Evolutionary conservation across 2,329 filamentous ascomycete species (phyloP).

Genomic region (Colletotrichum spinosum): DNA sequence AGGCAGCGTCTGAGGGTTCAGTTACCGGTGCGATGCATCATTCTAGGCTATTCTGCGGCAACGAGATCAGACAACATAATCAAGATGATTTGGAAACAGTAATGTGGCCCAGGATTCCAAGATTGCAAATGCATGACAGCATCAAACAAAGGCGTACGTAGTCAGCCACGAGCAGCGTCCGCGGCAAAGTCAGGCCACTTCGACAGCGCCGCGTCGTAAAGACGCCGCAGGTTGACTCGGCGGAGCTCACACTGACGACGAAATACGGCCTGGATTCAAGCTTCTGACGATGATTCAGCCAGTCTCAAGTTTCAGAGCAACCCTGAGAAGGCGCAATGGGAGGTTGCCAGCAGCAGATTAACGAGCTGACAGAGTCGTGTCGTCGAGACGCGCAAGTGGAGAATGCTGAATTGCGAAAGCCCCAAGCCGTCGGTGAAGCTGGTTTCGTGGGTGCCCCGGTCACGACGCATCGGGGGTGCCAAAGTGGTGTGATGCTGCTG

Average conservation of each 20-base stretch:
- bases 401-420: not conserved
- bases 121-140: not conserved
- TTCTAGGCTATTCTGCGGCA: too few species aligned
- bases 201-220: not conserved
- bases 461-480: not conserved
- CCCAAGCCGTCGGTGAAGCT: not conserved
- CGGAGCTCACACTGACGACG: not conserved
- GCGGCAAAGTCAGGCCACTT: not conserved
- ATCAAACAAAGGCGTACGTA: not conserved
- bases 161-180: not conserved
- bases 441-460: constrained; percentile 1
- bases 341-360: not conserved
- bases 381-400: not conserved
- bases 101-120: not conserved
- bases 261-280: constrained; percentile 7
- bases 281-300: constrained; percentile 25
- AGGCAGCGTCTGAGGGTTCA: too few species aligned
- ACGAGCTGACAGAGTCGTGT: not conserved
- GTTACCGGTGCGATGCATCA: too few species aligned
- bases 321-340: constrained; percentile 9
- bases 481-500: too few species aligned
- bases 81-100: too few species aligned
- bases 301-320: constrained; percentile 22
- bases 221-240: not conserved
- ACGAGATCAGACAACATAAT: too few species aligned